phyloP scores from a whole-genome alignment of 345 rosid species.

The Pelargonium nanum region DNA sequence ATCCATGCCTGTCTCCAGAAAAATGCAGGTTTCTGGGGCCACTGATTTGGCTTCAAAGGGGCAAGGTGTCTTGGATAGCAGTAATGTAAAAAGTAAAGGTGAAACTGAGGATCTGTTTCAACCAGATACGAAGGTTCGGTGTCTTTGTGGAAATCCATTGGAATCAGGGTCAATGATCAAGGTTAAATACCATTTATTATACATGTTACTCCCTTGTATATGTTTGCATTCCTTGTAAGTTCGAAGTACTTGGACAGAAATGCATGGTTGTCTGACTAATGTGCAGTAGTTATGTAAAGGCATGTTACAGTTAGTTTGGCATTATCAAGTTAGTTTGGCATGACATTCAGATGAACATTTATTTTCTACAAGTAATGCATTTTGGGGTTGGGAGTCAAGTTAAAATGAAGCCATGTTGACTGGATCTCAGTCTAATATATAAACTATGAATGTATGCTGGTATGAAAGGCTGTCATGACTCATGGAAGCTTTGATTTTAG shows the following conservation, averaged over 20 bases:
- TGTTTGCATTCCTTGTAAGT: background rate
- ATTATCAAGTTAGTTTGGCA: background rate
- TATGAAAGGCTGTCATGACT: too few species aligned
- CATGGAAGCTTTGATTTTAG: too few species aligned
- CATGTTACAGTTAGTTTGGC: too few species aligned
- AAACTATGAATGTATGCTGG: too few species aligned
- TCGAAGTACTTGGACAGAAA: background rate
- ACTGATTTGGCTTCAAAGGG: constrained; percentile 71
- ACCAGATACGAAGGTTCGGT: constrained; percentile 53
- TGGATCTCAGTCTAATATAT: too few species aligned
- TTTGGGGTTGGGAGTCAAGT: too few species aligned
- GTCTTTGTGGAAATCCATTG: constrained; percentile 67
- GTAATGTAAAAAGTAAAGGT: constrained; percentile 41
- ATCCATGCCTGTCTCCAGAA: constrained; percentile 29
- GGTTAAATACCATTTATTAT: too few species aligned
- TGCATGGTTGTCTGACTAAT: background rate
- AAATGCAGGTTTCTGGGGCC: constrained; percentile 71
- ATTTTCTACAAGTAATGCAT: too few species aligned
- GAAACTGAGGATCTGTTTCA: constrained; percentile 42
- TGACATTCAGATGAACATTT: background rate
- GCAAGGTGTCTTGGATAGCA: constrained; percentile 45
- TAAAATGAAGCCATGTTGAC: too few species aligned
- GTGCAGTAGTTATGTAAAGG: too few species aligned
- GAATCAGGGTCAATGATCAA: constrained; percentile 55
- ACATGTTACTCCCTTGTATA: background rate